Base-by-base conservation (phyloP, 2,329 filamentous ascomycete genomes). In the Diaporthe longicolla region DNA sequence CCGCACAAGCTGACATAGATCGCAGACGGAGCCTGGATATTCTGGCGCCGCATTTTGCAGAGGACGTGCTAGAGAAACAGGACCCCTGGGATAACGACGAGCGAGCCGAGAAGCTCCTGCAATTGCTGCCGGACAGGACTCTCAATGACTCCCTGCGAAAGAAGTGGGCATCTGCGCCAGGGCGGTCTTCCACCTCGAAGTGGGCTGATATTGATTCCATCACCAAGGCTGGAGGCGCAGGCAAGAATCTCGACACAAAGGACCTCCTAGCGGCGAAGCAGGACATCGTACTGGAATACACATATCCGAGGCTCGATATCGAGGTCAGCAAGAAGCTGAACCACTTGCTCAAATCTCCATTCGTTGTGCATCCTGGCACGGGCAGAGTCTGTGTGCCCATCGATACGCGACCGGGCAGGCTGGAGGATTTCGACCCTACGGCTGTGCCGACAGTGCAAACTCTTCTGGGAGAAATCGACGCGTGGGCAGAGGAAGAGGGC, bases 261-360 rank as follows among this genome's bases (percentile, higher is more conserved):
- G 91, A 92, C 3, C 88, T 99, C 17, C 89, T 93, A 11, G 94
- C 98, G 79, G 95, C 95, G 29, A 98, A 98, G 84, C 95, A 98
- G 82, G 97, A 98, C 81, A 94, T 99, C 76, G 92, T 98, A 4
- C 90, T 99, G 40, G 97, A 99, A 84, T 98, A 99, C 85, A 98
- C 97, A 9, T 99, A 99, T 83, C 97, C 97, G 4, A 93, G 97
- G 52, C 93, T 99, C 71, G 97, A 99, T 87, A 95, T 97, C 76
- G 95, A 98, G 83, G 97, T 99, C 81, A 97, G 94, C 81, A 98
- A 98, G 87, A 98, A 98, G 82, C 91, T 97, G 73, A 98, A 98
- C 85, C 97, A 99, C 89, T 91, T 99, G 88, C 92, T 99, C 78
- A 99, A 99, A 83, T 95, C 93, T 76, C 97, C 97, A 0, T 99